These are phyloP conservation scores for Trichophyton benhamiae DNA, from an alignment of 2,329 filamentous ascomycete species.

Conservation along the genomic window DNA sequence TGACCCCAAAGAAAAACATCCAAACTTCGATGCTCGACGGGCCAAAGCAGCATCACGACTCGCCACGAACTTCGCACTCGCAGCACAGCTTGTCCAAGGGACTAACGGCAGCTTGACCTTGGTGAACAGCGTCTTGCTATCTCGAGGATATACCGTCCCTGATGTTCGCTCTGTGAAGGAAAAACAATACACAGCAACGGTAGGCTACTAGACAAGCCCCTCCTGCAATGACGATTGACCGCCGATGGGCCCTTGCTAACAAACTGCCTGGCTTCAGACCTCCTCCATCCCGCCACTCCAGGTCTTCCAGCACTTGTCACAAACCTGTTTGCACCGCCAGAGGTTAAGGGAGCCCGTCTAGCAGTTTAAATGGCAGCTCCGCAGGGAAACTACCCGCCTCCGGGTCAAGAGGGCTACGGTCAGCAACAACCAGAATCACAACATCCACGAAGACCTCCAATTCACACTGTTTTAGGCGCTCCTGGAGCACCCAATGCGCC, in stretches of 20 bases:
- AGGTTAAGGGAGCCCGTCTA: not conserved
- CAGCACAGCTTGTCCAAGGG: not conserved
- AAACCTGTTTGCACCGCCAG: not conserved
- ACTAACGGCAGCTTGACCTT: not conserved
- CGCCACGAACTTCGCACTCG: not conserved
- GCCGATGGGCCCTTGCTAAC: not conserved
- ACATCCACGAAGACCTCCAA: slow-evolving; percentile 25
- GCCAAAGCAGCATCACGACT: slow-evolving; percentile 1
- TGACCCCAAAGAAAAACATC: slow-evolving; percentile 2
- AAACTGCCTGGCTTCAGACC: not conserved
- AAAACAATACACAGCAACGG: not conserved
- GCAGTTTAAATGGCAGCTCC: slow-evolving; percentile 35
- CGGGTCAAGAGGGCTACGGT: slow-evolving; percentile 37
- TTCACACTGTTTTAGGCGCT: slow-evolving; percentile 22
- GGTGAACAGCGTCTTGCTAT: not conserved
- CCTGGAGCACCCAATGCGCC: slow-evolving; percentile 9
- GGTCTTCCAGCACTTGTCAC: not conserved
- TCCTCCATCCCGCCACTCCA: not conserved
- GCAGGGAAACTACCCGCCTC: slow-evolving; percentile 40
- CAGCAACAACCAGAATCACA: slow-evolving; percentile 29
- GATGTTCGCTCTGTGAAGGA: not conserved
- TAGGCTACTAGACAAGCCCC: not conserved
- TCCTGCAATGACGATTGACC: not conserved
- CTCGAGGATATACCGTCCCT: not conserved
- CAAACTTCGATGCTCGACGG: not conserved